phyloP scores from a whole-genome alignment of 163 green algal genomes.

The Scenedesmus sp. region DNA sequence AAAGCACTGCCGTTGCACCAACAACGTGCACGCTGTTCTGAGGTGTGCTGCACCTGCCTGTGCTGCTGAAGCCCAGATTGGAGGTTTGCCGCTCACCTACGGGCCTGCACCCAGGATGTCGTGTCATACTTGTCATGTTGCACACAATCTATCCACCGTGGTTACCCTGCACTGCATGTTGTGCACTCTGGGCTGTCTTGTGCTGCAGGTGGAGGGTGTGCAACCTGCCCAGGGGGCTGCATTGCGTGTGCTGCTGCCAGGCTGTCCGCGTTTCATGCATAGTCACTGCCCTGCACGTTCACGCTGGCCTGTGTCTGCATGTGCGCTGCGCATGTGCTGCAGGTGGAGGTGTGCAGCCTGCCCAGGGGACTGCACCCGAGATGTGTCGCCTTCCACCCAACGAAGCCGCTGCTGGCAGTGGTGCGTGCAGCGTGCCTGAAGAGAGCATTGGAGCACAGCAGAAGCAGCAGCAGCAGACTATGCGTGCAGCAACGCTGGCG shows the following conservation, averaged over 20 bases:
- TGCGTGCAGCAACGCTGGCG: background rate
- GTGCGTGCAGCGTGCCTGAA: conserved; percentile 42
- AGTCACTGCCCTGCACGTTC: background rate
- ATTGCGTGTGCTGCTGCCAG: no score
- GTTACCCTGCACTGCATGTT: background rate
- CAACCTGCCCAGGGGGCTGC: background rate
- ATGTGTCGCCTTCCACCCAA: conserved; percentile 64
- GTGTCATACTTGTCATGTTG: background rate
- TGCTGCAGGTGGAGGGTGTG: background rate
- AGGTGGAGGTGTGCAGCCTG: conserved; percentile 53
- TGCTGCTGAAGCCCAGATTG: no score
- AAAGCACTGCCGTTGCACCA: no score
- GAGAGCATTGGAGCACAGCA: background rate
- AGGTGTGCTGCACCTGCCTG: no score
- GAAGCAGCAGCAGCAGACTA: background rate
- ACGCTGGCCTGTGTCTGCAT: background rate
- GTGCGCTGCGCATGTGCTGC: background rate
- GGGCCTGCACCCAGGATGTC: no score
- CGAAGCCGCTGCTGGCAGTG: conserved; percentile 61
- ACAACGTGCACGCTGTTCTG: no score
- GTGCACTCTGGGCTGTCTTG: no score
- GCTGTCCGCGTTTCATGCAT: background rate
- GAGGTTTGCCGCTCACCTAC: no score
- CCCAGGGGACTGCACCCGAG: conserved; percentile 56
- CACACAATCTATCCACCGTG: background rate